Conservation (phyloP, 768 basidiomycete genomes). For the Leccinum disarticulatum region DNA sequence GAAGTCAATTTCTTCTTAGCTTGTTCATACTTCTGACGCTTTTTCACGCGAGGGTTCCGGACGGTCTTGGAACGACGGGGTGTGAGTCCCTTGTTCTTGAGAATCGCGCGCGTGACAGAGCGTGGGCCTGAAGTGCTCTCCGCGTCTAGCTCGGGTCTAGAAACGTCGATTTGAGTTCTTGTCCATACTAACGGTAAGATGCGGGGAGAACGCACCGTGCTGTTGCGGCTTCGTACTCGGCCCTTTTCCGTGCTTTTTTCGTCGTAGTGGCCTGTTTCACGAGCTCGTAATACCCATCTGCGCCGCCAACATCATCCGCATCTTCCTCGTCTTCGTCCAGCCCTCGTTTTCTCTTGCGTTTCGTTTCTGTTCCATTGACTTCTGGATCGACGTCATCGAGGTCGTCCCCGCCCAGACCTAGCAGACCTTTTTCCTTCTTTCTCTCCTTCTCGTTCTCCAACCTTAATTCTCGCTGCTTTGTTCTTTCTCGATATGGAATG, state of each 20-base stretch:
- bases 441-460: conserved; percentile 45
- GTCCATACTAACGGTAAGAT: conserved; percentile 7
- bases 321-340: conserved; percentile 41
- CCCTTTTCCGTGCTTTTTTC: conserved; percentile 78
- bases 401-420: conserved; percentile 61
- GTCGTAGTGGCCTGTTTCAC: conserved; percentile 72
- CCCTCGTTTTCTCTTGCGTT: conserved; percentile 40
- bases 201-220: conserved; percentile 47
- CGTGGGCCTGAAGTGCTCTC: conserved; percentile 71
- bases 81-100: conserved; percentile 93
- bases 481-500: conserved; percentile 81
- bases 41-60: conserved; percentile 98
- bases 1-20: conserved; percentile 90
- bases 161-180: conserved; percentile 7
- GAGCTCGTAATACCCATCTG: conserved; percentile 87
- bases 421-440: conserved; percentile 32
- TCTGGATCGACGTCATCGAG: conserved; percentile 59
- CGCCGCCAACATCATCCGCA: conserved; percentile 47
- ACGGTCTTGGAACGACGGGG: conserved; percentile 85
- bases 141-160: conserved; percentile 34
- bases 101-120: conserved; percentile 84
- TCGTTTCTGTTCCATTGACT: conserved; percentile 31
- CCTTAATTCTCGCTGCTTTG: conserved; percentile 59
- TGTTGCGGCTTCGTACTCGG: conserved; percentile 69
- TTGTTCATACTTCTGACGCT: conserved; percentile 89